Percentiles rank a stretch among this genome's conserved stretches.
phyloP scores from a whole-genome alignment of 2,329 filamentous ascomycete genomes.

The Epichloe bromicola region DNA sequence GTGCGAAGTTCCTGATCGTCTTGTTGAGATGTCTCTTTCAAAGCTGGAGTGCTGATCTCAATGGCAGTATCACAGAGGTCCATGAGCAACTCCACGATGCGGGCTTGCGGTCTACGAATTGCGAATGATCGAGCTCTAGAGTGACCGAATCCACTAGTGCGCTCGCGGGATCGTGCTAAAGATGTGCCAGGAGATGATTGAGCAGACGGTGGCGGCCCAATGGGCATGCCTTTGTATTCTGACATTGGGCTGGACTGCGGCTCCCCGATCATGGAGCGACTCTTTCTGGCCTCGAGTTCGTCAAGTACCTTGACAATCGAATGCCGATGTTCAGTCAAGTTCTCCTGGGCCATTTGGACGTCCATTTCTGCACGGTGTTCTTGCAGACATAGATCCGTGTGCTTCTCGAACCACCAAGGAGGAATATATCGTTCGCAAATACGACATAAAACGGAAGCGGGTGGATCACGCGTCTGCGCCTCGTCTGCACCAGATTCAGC shows the following conservation, averaged over 20 bases:
- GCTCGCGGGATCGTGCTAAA: constrained; percentile 58
- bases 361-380: constrained; percentile 97
- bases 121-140: constrained; percentile 78
- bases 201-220: constrained; percentile 62
- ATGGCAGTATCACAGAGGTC: constrained; percentile 93
- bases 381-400: constrained; percentile 89
- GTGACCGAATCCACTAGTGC: constrained; percentile 68
- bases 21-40: constrained; percentile 65
- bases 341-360: constrained; percentile 90
- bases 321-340: constrained; percentile 81
- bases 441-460: constrained; percentile 82
- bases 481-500: constrained; percentile 73
- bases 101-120: constrained; percentile 72
- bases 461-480: constrained; percentile 63
- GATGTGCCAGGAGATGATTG: constrained; percentile 60
- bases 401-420: constrained; percentile 99
- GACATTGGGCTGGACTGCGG: constrained; percentile 41
- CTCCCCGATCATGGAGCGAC: constrained; percentile 47
- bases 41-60: constrained; percentile 85
- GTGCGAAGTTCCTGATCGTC: constrained; percentile 69
- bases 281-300: constrained; percentile 68
- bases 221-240: constrained; percentile 79
- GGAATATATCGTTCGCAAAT: constrained; percentile 96
- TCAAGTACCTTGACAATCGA: constrained; percentile 92
- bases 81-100: constrained; percentile 87